Conservation (phyloP, 2,329 filamentous ascomycete genomes). For the Aspergillus cejpii region DNA sequence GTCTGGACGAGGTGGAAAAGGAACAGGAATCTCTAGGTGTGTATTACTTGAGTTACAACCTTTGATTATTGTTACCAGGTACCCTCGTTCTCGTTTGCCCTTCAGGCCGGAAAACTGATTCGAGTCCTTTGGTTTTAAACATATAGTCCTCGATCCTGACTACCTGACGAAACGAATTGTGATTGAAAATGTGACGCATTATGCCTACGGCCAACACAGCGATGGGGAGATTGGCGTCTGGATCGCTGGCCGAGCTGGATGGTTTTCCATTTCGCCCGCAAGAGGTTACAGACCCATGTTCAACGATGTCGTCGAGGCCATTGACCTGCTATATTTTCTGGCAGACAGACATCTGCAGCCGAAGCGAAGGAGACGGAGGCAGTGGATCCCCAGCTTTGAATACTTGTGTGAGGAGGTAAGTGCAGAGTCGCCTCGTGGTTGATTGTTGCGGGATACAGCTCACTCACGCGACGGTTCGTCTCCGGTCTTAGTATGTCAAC, state of each 20-base stretch:
- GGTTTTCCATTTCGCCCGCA: conserved; percentile 53
- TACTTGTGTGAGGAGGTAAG: conserved; percentile 39
- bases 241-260: conserved; percentile 57
- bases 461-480: conserved; percentile 2
- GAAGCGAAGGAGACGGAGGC: conserved; percentile 30
- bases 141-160: conserved; percentile 35
- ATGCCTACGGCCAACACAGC: conserved; percentile 47
- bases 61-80: not conserved
- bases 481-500: conserved; percentile 33
- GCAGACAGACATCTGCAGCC: conserved; percentile 52
- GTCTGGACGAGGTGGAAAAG: conserved; percentile 42
- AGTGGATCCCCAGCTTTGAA: conserved; percentile 33
- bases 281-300: conserved; percentile 49
- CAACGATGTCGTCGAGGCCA: conserved; percentile 52
- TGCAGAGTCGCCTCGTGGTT: not conserved
- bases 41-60: conserved; percentile 10
- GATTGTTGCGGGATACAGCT: not conserved
- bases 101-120: not conserved
- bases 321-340: conserved; percentile 55
- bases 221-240: conserved; percentile 54
- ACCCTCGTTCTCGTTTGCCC: not conserved
- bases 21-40: conserved; percentile 40
- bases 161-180: conserved; percentile 41
- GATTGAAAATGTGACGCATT: conserved; percentile 45
- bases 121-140: not conserved